Conservation (phyloP, 768 basidiomycete species). For the Chalciporus pseudorubinellus region DNA sequence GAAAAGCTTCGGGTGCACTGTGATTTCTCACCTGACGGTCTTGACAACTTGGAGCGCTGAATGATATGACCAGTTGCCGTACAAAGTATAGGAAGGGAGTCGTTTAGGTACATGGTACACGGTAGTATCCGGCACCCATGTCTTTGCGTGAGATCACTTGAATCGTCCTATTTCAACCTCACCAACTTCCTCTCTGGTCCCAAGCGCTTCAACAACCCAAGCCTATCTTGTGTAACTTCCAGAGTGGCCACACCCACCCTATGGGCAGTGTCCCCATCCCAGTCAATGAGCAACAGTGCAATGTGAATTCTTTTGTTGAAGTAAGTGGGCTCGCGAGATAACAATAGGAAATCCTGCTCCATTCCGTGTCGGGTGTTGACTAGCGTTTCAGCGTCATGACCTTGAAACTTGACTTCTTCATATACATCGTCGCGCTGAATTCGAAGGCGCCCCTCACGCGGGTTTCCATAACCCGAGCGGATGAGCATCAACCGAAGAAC, state of each 20-base stretch:
- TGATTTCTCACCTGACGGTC: too few relatives aligned
- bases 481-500: neutral
- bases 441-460: neutral
- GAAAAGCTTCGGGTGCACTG: too few relatives aligned
- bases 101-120: too few relatives aligned
- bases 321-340: neutral
- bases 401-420: neutral
- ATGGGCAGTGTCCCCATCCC: neutral
- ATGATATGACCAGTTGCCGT: too few relatives aligned
- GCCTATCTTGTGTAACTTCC: neutral
- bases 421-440: neutral
- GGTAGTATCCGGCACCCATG: too few relatives aligned
- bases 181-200: neutral
- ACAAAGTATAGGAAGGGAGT: too few relatives aligned
- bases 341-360: neutral
- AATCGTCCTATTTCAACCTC: neutral
- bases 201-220: neutral
- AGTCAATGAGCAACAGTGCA: constrained; percentile 4
- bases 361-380: neutral
- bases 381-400: neutral
- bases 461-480: neutral
- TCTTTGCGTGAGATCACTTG: too few relatives aligned
- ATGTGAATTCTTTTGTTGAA: neutral
- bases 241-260: constrained; percentile 3
- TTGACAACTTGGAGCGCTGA: too few relatives aligned